Conservation (phyloP, 1,139 yeast species). For the Lodderomyces orthopsilosis region DNA sequence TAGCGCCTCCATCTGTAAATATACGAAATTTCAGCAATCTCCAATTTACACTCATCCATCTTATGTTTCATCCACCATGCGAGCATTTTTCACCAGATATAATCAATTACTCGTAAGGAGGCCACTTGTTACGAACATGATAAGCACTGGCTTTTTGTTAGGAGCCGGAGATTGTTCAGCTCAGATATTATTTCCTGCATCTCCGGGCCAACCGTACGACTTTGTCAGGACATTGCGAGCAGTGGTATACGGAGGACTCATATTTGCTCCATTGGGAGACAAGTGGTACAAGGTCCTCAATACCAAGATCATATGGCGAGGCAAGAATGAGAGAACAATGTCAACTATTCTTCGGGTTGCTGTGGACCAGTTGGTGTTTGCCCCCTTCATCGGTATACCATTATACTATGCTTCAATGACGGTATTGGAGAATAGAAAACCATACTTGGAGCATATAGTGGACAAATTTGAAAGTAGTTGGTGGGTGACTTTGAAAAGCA, state of each 20-base stretch:
- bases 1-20: not conserved
- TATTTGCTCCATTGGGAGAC: slow-evolving; percentile 45
- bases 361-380: slow-evolving; percentile 71
- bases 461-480: slow-evolving; percentile 47
- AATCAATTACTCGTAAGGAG: slow-evolving; percentile 27
- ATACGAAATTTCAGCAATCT: not conserved
- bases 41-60: not conserved
- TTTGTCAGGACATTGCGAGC: slow-evolving; percentile 33
- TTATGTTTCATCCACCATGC: slow-evolving; percentile 1
- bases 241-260: slow-evolving; percentile 32
- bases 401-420: slow-evolving; percentile 69
- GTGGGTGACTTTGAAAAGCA: slow-evolving; percentile 60
- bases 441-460: slow-evolving; percentile 26
- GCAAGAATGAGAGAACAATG: slow-evolving; percentile 10
- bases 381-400: slow-evolving; percentile 70
- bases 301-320: slow-evolving; percentile 17
- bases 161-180: slow-evolving; percentile 44
- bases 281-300: slow-evolving; percentile 38
- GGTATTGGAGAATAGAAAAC: slow-evolving; percentile 47
- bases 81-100: slow-evolving; percentile 22
- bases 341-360: slow-evolving; percentile 49
- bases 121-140: slow-evolving; percentile 37
- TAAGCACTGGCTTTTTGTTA: slow-evolving; percentile 40
- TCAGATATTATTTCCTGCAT: slow-evolving; percentile 27
- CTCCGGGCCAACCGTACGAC: slow-evolving; percentile 23